Evolutionary conservation across 1,284 basidiomycete species (phyloP), one percentile per base, ranked within the genome.

Genomic region (Rhodotorula sp.): DNA sequence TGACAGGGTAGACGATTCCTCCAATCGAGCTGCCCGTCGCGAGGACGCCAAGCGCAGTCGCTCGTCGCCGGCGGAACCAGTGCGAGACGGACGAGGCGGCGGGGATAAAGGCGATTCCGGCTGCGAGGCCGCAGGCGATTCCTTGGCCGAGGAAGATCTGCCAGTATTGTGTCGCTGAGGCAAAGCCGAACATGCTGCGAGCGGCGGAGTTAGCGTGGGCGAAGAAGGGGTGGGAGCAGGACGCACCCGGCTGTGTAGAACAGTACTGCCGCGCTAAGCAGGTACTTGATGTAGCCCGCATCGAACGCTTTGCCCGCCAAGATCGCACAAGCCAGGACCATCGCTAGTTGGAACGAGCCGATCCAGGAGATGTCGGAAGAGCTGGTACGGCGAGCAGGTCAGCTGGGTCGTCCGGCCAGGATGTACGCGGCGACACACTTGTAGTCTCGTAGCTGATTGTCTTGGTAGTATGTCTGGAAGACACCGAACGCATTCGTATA

Each of bases 241-340:
- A 61, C 57, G 44, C 62, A 78, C 63, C 74, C 69, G 2, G 65
- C 72, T 1, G 65, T 52, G 61, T 74, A 76, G 18, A 75, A 37
- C 11, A 70, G 55, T 4, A 69, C 60, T 0, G 74, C 69, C 4
- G 34, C 53, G 44, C 55, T 10, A 1, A 77, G 58, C 11, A 77
- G 55, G 20, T 69, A 68, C n/a, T 69, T 70, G 61, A 75, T 66
- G 61, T 73, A 70, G 31, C 75, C 71, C 2, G 75, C 72, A 57
- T 79, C 78, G 56, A 78, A 75, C 0, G 67, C 63, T 44, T 73
- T 74, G 22, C 76, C 76, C 2, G 71, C 60, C 0, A 75, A 16
- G 44, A 72, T 61, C 8, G 72, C 72, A 44, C 69, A 72, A 0
- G 68, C 60, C 16, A 71, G 66, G 3, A 75, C 70, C 22, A 67